phyloP scores from a whole-genome alignment of 164 flowering plant genomes.

The Magnolia changhungtana region DNA sequence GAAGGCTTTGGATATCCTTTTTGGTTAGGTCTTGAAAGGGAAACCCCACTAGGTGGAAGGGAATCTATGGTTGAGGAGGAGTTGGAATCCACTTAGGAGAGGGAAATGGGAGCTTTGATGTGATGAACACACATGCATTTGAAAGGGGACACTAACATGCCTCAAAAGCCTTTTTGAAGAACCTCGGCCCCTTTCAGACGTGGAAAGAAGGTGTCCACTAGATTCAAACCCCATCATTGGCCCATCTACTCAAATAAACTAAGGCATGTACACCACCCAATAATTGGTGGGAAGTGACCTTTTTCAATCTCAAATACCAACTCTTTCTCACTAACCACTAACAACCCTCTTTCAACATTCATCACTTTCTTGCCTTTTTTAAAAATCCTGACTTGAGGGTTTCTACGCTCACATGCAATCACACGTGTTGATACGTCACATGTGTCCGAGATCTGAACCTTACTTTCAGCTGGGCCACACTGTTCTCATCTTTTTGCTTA shows the following conservation, averaged over 20 bases:
- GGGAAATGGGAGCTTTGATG: conserved; percentile 26
- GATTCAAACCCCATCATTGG: conserved; percentile 48
- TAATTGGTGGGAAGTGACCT: conserved; percentile 43
- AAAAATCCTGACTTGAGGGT: no score
- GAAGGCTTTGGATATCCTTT: background rate
- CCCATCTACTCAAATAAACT: conserved; percentile 37
- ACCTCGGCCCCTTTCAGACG: conserved; percentile 36
- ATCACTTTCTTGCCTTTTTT: background rate
- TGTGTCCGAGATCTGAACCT: no score
- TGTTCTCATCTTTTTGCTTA: no score
- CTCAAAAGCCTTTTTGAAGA: conserved; percentile 36
- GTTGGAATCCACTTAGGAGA: conserved; percentile 70
- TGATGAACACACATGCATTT: conserved; percentile 47
- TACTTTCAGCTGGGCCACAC: no score
- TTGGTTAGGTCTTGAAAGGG: conserved; percentile 14
- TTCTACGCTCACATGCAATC: no score
- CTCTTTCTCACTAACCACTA: conserved; percentile 18
- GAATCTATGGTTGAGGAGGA: conserved; percentile 62
- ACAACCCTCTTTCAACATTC: conserved; percentile 18
- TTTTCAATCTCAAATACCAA: conserved; percentile 10
- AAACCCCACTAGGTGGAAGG: conserved; percentile 12
- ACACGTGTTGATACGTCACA: no score
- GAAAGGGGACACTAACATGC: conserved; percentile 47
- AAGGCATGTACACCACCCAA: conserved; percentile 36
- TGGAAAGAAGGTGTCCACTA: conserved; percentile 65